phyloP scores from a whole-genome alignment of 2,329 filamentous ascomycete species.

The Waltergamsia citrina region DNA sequence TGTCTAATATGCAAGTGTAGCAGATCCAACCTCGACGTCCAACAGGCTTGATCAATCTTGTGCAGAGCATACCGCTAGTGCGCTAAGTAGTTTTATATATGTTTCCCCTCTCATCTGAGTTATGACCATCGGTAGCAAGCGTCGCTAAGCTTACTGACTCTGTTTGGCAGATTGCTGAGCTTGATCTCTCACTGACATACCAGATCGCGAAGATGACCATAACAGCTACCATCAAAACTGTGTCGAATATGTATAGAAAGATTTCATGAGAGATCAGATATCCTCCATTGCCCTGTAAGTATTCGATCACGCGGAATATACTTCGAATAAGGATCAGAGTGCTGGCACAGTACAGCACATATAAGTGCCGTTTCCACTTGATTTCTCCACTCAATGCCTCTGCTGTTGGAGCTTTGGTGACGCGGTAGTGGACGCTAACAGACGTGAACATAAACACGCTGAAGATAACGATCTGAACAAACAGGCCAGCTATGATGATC shows the following conservation, averaged over 20 bases:
- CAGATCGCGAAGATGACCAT: conserved; percentile 23
- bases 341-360: conserved; percentile 20
- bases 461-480: conserved; percentile 45
- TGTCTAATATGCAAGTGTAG: no score
- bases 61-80: no score
- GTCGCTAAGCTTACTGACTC: conserved; percentile 1
- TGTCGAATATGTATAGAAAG: conserved; percentile 34
- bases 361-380: conserved; percentile 19
- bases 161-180: conserved; percentile 9
- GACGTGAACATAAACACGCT: conserved; percentile 38
- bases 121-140: no score
- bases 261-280: conserved; percentile 29
- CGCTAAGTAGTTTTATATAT: no score
- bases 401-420: conserved; percentile 9
- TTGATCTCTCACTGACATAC: no score
- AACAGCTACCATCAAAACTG: conserved; percentile 27
- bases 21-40: no score
- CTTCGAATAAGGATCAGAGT: conserved; percentile 32
- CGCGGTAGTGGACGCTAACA: conserved; percentile 28
- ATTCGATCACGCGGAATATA: conserved; percentile 37
- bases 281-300: conserved; percentile 28
- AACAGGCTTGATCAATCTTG: no score
- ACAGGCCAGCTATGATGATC: conserved; percentile 40
- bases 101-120: no score
- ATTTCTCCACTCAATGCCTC: conserved; percentile 8